Evolutionary conservation across 78 protist species (phyloP), one percentile per base, ranked within the genome.

Genomic region (Anaeramoeba flamelloides): DNA sequence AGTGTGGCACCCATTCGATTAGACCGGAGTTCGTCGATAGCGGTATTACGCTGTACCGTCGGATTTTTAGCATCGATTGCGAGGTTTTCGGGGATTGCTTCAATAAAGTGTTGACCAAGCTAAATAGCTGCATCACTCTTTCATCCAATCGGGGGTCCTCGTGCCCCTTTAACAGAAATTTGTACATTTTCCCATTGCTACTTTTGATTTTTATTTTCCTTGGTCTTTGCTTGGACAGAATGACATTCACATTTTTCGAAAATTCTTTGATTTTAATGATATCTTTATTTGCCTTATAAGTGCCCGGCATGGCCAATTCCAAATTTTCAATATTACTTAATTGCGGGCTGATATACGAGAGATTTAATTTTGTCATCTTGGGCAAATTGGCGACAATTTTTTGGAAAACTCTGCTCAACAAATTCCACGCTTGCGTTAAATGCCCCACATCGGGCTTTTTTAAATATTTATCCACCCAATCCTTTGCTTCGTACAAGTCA

Each of bases 191-290:
- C 39, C 88, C 90, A 40, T 87, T 87, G 2, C 53, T 36, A 3
- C 90, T 87, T 8, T 31, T 38, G 40, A 96, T 74, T 74, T 87
- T 82, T 38, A 94, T 75, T 84, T 86, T 78, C 38, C 99, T 78
- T 69, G 99, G 99, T 22, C 98, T 86, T 88, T 96, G 99, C 88
- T 98, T 98, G 30, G 95, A 89, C 26, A 89, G 79, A 83, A 97
- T 95, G 38, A 97, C 97, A 0, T 17, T 3, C n/a, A n/a, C n/a
- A n/a, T n/a, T n/a, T n/a, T n/a, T n/a, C n/a, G n/a, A n/a, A n/a
- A n/a, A n/a, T n/a, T n/a, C n/a, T n/a, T n/a, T n/a, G n/a, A n/a
- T n/a, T n/a, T n/a, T n/a, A n/a, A n/a, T n/a, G n/a, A n/a, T n/a
- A n/a, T n/a, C n/a, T n/a, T n/a, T n/a, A n/a, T n/a, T 87, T 0